Base-by-base conservation (phyloP, 768 basidiomycete species). In the Gelatoporia subvermispora region DNA sequence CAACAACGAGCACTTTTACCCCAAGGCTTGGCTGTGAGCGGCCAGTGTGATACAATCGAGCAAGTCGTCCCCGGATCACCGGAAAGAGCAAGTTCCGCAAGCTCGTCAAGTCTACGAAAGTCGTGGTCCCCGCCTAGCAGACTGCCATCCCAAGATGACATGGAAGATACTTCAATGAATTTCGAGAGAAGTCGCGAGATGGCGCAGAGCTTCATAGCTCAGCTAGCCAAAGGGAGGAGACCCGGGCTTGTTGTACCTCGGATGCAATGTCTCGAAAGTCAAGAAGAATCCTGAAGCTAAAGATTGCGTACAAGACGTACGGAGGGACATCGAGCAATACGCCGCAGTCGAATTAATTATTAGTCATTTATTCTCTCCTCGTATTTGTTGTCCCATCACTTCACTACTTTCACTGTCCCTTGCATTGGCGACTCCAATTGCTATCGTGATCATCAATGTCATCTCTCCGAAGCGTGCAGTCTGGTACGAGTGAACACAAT, bases 221-320 rank as follows among this genome's bases (percentile, higher is more conserved):
- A 43, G 23, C 10, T 58, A 9, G 51, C 50, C 21, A 40, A 41
- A 11, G 56, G 56, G 4, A 16, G 41, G 24, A 43, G 53, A 36
- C 56, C 56, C 4, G 53, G 53, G 9, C 35, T 48, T 11, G 53
- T 58, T 22, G 47, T 58, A 17, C 56, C 56, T 7, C 48, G 53
- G 3, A 37, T 58, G 34, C 22, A 37, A 24, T 54, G 53, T 35
- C 49, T 54, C 1, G 51, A 58, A 23, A 58, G 56, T 25, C 56
- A 58, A 24, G 56, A 54, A 23, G 50, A 43, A 39, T 13, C n/a
- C n/a, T n/a, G n/a, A n/a, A n/a, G n/a, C n/a, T n/a, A n/a, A n/a
- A n/a, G n/a, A n/a, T n/a, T n/a, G n/a, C n/a, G n/a, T n/a, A n/a
- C n/a, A n/a, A n/a, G n/a, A n/a, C n/a, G n/a, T n/a, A n/a, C n/a